Conservation (phyloP, 2,329 filamentous ascomycete species). For the Claviceps sp. region DNA sequence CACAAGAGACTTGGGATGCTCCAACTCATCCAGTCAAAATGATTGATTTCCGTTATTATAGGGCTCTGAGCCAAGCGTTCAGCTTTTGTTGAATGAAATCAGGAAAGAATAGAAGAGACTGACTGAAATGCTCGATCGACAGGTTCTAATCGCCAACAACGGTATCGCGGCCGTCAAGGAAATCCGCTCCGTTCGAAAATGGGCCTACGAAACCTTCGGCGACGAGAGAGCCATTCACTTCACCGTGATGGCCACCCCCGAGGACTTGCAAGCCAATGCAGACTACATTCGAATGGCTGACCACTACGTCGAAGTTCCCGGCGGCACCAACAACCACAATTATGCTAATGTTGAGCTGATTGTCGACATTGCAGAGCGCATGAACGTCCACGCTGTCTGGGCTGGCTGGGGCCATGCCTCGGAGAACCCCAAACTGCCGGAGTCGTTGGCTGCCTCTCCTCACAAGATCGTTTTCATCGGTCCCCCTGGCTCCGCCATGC, state of each 20-base stretch:
- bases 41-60: background rate
- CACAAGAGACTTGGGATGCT: background rate
- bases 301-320: conserved; percentile 97
- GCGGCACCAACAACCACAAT: conserved; percentile 99
- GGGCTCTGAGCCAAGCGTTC: background rate
- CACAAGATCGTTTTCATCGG: conserved; percentile 99
- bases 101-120: background rate
- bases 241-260: conserved; percentile 98
- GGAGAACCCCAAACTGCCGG: conserved; percentile 94
- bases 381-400: conserved; percentile 98
- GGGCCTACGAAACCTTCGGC: conserved; percentile 98
- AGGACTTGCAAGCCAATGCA: conserved; percentile 93
- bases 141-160: conserved; percentile 99
- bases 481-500: conserved; percentile 94
- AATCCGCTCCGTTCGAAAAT: conserved; percentile 98
- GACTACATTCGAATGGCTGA: conserved; percentile 99
- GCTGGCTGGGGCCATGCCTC: conserved; percentile 98
- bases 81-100: background rate
- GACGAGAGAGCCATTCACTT: conserved; percentile 98
- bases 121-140: conserved; percentile 1
- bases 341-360: conserved; percentile 99
- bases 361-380: conserved; percentile 95
- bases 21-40: background rate
- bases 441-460: conserved; percentile 86
- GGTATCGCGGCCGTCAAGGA: conserved; percentile 99